phyloP scores from a whole-genome alignment of 306 rosid genomes.

The Cajanus cajan region DNA sequence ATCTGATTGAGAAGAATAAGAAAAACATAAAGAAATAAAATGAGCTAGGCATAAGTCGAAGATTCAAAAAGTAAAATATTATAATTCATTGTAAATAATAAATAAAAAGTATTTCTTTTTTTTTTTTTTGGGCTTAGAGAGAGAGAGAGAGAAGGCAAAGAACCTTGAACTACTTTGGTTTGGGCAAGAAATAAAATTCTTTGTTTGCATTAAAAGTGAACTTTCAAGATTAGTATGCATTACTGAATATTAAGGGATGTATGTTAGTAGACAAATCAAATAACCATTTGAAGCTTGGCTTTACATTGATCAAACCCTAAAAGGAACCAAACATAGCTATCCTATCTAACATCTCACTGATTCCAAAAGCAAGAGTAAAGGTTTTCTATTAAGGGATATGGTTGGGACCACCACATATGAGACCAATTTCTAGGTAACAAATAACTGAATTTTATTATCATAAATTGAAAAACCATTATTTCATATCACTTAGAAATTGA shows the following conservation, averaged over 20 bases:
- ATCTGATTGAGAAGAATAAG: background rate
- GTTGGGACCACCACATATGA: background rate
- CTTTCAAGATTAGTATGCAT: background rate
- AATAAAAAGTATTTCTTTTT: too few species aligned
- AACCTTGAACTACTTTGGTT: too few species aligned
- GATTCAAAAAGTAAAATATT: background rate
- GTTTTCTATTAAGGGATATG: background rate
- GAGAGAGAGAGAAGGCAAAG: background rate
- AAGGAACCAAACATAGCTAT: background rate
- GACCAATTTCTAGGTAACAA: background rate
- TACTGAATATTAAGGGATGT: background rate
- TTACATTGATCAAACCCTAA: conserved; percentile 67
- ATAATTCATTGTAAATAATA: background rate
- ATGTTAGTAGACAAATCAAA: background rate
- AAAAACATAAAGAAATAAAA: background rate
- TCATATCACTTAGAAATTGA: too few species aligned
- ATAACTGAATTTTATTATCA: background rate
- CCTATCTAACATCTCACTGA: background rate
- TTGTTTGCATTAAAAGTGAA: background rate
- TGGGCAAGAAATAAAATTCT: background rate
- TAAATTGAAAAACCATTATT: background rate
- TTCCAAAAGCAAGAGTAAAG: background rate
- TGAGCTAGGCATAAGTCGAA: too few species aligned
- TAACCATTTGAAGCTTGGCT: conserved; percentile 50
- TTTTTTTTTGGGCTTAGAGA: too few species aligned